Base-by-base conservation (phyloP, 768 basidiomycete species). In the Mycena olivaceomarginata region DNA sequence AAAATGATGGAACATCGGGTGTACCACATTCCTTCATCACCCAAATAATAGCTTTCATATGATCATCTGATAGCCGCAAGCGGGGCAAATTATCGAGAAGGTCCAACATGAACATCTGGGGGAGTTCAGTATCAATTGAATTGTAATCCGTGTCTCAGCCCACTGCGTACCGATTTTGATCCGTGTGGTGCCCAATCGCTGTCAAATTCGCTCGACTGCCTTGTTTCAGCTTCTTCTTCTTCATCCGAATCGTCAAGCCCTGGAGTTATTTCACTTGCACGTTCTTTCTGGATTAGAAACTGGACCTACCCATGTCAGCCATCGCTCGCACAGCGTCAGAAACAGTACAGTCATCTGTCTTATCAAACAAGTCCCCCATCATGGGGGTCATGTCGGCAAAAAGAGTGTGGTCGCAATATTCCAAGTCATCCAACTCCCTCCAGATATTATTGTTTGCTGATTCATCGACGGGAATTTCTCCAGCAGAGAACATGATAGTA, bases 41-140 rank as follows among this genome's bases (percentile, higher is more conserved):
- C 85, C 84, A 86, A 0, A 86, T 68, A 65, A 86, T 80, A 5
- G 77, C 59, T 62, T 83, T 81, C 22, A 87, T 46, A 37, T 85
- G 86, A 65, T 83, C 82, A 67, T 83, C 81, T 10, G 86, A 86
- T 2, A 87, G 79, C 82, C 25, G 25, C 25, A 25, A 25, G 25
- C 25, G 25, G 25, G 25, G 25, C 25, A 25, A 25, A 25, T 25
- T 84, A 65, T 86, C 86, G 1, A 86, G 63, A 7, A 85, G n/a
- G 43, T 86, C 84, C 10, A 86, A 79, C 63, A 85, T 71, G 31
- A 71, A 71, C 70, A 71, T 71, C 60, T 71, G 57, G 9, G 22
- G 13, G 7, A 64, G 0, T 22, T 18, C 2, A 56, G 43, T 13
- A 20, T 9, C 15, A 25, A 25, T 25, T 25, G 25, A 25, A 25